phyloP scores from a whole-genome alignment of 208 protist genomes.

The Trichomonas vaginalis region DNA sequence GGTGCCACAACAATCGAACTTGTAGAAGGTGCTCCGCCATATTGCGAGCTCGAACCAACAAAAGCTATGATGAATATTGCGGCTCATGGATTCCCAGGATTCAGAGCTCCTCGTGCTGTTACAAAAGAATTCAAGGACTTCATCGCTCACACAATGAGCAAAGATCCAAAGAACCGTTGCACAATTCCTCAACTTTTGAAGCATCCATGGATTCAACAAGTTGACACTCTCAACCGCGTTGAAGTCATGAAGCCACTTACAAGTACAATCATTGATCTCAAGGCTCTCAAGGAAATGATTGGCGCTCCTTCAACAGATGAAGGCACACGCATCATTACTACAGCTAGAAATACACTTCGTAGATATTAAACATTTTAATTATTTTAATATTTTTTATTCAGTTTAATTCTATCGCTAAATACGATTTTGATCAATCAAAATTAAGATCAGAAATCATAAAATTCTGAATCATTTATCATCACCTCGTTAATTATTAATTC shows the following conservation, averaged over 20 bases:
- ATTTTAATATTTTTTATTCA: too few relatives aligned
- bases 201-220: not conserved
- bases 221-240: not conserved
- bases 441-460: too few relatives aligned
- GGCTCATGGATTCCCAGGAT: not conserved
- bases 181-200: not conserved
- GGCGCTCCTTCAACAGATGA: not conserved
- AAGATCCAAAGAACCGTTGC: not conserved
- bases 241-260: not conserved
- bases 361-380: not conserved
- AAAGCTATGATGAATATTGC: not conserved
- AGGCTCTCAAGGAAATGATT: not conserved
- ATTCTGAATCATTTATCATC: too few relatives aligned
- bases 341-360: not conserved
- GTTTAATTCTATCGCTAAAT: too few relatives aligned
- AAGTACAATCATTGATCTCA: not conserved
- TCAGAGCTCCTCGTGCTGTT: not conserved
- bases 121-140: not conserved
- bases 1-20: slow-evolving; percentile 32
- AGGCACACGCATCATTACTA: not conserved
- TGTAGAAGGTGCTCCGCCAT: slow-evolving; percentile 25
- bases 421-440: too few relatives aligned
- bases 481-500: too few relatives aligned
- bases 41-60: slow-evolving; percentile 17
- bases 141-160: not conserved